Evolutionary conservation across 306 rosid species (phyloP).

Genomic region (Crataegus laevigata): DNA sequence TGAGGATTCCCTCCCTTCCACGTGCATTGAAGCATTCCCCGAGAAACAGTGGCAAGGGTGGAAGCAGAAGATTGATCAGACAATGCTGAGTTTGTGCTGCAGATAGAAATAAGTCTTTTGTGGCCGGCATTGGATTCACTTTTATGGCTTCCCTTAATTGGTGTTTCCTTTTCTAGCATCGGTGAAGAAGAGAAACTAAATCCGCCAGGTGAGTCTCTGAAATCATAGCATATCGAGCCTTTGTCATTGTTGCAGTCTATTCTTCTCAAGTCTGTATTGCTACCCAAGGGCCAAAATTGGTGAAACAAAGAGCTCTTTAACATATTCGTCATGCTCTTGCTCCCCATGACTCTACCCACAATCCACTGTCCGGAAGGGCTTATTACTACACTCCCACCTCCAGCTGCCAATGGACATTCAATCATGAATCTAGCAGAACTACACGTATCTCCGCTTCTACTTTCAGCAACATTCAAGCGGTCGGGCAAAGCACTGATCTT

Average conservation of each 20-base stretch:
- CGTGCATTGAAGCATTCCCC: conserved; percentile 88
- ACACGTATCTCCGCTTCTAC: conserved; percentile 20
- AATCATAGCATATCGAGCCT: conserved; percentile 41
- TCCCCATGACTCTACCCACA: conserved; percentile 73
- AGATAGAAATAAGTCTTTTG: conserved; percentile 44
- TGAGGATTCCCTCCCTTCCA: conserved; percentile 83
- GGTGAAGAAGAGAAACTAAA: conserved; percentile 37
- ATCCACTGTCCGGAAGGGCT: conserved; percentile 41
- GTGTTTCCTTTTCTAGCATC: conserved; percentile 29
- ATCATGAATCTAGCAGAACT: conserved; percentile 31
- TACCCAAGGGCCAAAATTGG: conserved; percentile 35
- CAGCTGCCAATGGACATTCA: conserved; percentile 25
- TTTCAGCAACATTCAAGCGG: conserved; percentile 24
- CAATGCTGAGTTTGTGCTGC: conserved; percentile 48
- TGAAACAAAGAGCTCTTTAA: conserved; percentile 63
- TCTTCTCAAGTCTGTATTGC: conserved; percentile 33
- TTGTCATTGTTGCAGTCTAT: conserved; percentile 37
- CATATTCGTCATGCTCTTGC: conserved; percentile 79
- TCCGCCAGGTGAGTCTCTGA: conserved; percentile 36
- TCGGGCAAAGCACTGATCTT: conserved; percentile 38
- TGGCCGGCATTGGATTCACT: conserved; percentile 31
- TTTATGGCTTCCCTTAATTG: conserved; percentile 28
- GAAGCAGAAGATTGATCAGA: conserved; percentile 46
- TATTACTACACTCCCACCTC: conserved; percentile 22
- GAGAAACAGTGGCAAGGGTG: conserved; percentile 36